Evolutionary conservation across 2,329 filamentous ascomycete genomes (phyloP).

Genomic region (Apiospora phragmitis): DNA sequence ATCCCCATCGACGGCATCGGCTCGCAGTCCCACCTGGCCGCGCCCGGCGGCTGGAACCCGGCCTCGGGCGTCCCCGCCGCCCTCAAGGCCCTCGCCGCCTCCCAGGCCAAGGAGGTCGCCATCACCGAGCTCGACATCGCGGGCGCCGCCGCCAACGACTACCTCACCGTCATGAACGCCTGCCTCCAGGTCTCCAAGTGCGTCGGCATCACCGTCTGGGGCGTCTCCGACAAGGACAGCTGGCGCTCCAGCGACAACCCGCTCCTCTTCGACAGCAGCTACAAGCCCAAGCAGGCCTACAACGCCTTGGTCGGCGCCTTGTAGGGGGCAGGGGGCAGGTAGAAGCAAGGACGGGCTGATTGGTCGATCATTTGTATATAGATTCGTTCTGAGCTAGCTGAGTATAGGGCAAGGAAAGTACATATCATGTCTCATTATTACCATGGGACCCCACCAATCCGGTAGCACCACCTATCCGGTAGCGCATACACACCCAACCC

Average conservation of each 20-base stretch:
- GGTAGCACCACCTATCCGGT: no score
- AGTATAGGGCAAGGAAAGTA: not conserved
- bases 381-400: not conserved
- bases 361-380: not conserved
- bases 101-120: slow-evolving; percentile 46
- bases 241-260: slow-evolving; percentile 16
- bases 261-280: slow-evolving; percentile 32
- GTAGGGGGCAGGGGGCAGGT: not conserved
- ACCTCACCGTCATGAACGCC: slow-evolving; percentile 41
- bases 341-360: not conserved
- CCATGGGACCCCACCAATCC: no score
- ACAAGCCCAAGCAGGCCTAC: slow-evolving; percentile 33
- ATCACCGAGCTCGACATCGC: slow-evolving; percentile 59
- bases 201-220: slow-evolving; percentile 52
- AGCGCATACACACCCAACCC: no score
- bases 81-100: slow-evolving; percentile 43
- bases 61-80: slow-evolving; percentile 40
- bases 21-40: slow-evolving; percentile 48
- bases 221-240: slow-evolving; percentile 20
- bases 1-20: slow-evolving; percentile 59
- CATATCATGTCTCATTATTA: not conserved
- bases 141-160: slow-evolving; percentile 44
- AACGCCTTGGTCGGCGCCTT: slow-evolving; percentile 22
- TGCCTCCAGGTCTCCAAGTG: slow-evolving; percentile 48
- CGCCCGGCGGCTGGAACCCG: slow-evolving; percentile 26